These are phyloP conservation scores for Calocybe gangraenosa DNA, from an alignment of 768 basidiomycete species.

Conservation along the genomic window DNA sequence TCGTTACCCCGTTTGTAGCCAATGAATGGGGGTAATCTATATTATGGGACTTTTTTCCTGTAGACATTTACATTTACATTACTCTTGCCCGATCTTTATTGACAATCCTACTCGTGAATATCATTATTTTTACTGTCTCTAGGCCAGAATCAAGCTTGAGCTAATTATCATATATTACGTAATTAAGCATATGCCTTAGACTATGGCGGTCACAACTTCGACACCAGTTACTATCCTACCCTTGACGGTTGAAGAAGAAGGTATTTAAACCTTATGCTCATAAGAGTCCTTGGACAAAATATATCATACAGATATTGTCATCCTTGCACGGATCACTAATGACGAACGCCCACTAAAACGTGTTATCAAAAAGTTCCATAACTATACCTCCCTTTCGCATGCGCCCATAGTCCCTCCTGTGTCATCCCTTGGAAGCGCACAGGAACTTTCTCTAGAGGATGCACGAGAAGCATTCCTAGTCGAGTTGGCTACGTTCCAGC, in stretches of 20 bases:
- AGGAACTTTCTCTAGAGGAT: conserved; percentile 47
- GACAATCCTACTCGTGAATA: too few species aligned
- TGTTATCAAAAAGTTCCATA: conserved; percentile 79
- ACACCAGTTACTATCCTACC: too few species aligned
- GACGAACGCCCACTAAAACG: conserved; percentile 77
- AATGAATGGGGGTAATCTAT: conserved; percentile 61
- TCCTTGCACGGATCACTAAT: conserved; percentile 76
- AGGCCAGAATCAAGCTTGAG: too few species aligned
- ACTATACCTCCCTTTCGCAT: conserved; percentile 58
- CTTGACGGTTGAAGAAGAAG: too few species aligned
- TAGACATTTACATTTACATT: not conserved
- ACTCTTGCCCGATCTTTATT: too few species aligned
- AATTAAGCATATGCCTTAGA: too few species aligned
- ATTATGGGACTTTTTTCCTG: not conserved
- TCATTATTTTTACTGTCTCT: not conserved
- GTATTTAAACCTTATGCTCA: conserved; percentile 22
- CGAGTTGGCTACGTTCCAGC: conserved; percentile 72
- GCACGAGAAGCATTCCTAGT: conserved; percentile 75
- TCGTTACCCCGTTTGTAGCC: conserved; percentile 78
- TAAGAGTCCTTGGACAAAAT: conserved; percentile 17
- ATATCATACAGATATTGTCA: conserved; percentile 62
- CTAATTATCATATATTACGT: too few species aligned
- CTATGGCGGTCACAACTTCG: too few species aligned
- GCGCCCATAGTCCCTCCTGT: conserved; percentile 34
- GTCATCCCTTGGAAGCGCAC: conserved; percentile 21